phyloP scores from a whole-genome alignment of 306 rosid genomes.

The Cajanus cajan region DNA sequence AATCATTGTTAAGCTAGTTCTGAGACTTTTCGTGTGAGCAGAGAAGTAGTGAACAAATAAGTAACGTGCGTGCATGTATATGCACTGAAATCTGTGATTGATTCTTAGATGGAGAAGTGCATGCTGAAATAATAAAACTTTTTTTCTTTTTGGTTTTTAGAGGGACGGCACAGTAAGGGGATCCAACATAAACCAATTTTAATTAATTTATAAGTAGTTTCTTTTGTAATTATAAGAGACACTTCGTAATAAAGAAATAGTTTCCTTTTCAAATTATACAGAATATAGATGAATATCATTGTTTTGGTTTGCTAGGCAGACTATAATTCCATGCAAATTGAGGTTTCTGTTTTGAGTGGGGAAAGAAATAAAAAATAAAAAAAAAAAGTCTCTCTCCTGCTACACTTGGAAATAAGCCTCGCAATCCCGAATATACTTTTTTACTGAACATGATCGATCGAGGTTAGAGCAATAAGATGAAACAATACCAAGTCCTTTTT shows the following conservation, averaged over 20 bases:
- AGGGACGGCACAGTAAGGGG: neutral
- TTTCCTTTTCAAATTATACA: neutral
- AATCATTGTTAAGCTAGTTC: neutral
- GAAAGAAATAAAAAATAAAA: neutral
- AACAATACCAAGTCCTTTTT: no score
- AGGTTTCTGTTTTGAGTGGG: neutral
- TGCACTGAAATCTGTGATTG: neutral
- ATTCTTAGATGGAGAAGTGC: neutral
- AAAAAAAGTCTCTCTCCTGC: neutral
- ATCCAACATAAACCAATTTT: neutral
- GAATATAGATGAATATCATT: neutral
- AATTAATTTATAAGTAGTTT: neutral
- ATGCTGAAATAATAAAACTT: neutral
- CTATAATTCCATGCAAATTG: neutral
- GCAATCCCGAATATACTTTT: neutral
- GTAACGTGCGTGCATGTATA: constrained; percentile 23
- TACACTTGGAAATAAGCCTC: neutral
- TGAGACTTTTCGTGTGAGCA: constrained; percentile 21
- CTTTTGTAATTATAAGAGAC: neutral
- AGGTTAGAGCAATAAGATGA: neutral
- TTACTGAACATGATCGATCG: neutral
- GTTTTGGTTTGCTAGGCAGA: neutral
- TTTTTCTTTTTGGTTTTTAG: neutral
- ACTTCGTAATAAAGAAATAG: neutral
- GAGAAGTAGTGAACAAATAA: constrained; percentile 12